These are phyloP conservation scores for Diaporthe vexans DNA, from an alignment of 2,329 filamentous ascomycete genomes.

Conservation along the genomic window DNA sequence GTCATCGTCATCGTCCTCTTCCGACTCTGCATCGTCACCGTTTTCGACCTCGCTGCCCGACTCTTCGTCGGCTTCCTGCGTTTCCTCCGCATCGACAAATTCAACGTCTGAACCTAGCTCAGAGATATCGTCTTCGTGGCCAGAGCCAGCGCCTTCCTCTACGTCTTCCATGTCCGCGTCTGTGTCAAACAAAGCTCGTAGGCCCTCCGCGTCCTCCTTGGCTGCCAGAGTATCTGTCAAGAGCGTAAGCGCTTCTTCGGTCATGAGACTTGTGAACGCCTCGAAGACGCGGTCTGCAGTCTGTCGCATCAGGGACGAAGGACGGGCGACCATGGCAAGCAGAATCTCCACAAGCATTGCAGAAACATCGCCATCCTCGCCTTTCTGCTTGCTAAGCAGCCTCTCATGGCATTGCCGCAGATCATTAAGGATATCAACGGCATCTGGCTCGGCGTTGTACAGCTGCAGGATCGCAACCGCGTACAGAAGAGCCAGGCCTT, in stretches of 20 bases:
- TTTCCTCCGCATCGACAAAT: slow-evolving; percentile 50
- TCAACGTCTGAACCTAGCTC: slow-evolving; percentile 60
- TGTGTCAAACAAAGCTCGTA: slow-evolving; percentile 86
- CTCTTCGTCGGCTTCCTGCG: slow-evolving; percentile 50
- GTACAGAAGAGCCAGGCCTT: slow-evolving; percentile 84
- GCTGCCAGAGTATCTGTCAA: slow-evolving; percentile 78
- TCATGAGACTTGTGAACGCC: slow-evolving; percentile 83
- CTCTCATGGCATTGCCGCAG: slow-evolving; percentile 82
- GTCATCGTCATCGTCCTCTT: slow-evolving; percentile 54
- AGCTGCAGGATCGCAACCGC: slow-evolving; percentile 88
- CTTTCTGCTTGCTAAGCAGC: slow-evolving; percentile 69
- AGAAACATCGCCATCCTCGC: slow-evolving; percentile 70
- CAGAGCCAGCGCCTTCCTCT: slow-evolving; percentile 58
- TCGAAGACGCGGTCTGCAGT: slow-evolving; percentile 91
- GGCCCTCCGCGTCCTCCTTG: slow-evolving; percentile 85
- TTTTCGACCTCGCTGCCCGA: slow-evolving; percentile 59
- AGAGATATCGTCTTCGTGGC: slow-evolving; percentile 56
- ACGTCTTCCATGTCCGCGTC: slow-evolving; percentile 70
- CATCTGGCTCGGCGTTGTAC: slow-evolving; percentile 90
- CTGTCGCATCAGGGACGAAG: slow-evolving; percentile 86
- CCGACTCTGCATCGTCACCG: slow-evolving; percentile 57
- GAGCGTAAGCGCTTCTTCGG: slow-evolving; percentile 77
- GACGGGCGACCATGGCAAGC: slow-evolving; percentile 89
- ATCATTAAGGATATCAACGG: slow-evolving; percentile 85
- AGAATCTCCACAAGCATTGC: slow-evolving; percentile 88